A percentile compares a stretch with the other conserved stretches of the same genome.
Evolutionary conservation across 148 eudicot species (phyloP).

Genomic region (Vaccinium vitisidaea): DNA sequence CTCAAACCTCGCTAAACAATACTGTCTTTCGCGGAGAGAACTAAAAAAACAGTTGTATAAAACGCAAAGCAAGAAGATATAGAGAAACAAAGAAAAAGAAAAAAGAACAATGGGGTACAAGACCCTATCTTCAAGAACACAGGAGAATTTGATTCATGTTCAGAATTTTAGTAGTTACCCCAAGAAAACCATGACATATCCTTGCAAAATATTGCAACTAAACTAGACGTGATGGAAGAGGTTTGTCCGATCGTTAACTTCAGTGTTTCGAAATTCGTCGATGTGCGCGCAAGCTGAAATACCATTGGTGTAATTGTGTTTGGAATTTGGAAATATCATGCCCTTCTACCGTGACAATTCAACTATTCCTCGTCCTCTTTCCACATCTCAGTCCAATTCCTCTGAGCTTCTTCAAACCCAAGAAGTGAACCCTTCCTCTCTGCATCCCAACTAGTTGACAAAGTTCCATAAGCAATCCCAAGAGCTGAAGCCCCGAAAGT

Average conservation of each 20-base stretch:
- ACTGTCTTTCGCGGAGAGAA: too few species aligned
- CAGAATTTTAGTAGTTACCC: neutral
- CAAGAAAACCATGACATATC: neutral
- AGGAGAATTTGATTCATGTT: neutral
- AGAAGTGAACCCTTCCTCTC: slow-evolving; percentile 60
- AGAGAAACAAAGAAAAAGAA: too few species aligned
- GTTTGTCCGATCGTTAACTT: neutral
- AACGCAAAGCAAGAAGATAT: too few species aligned
- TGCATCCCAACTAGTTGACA: slow-evolving; percentile 78
- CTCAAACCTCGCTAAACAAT: too few species aligned
- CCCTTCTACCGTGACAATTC: neutral
- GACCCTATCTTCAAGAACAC: neutral
- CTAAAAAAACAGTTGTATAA: too few species aligned
- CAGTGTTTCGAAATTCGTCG: neutral
- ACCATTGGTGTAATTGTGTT: neutral
- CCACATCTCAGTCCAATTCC: slow-evolving; percentile 91
- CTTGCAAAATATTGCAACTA: neutral
- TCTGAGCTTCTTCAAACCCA: slow-evolving; percentile 67
- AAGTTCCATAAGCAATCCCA: slow-evolving; percentile 72
- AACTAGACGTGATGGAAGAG: neutral
- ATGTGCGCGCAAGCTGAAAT: neutral
- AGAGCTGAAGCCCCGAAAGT: slow-evolving; percentile 75
- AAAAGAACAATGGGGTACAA: too few species aligned
- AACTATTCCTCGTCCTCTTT: slow-evolving; percentile 45
- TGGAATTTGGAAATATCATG: neutral